Evolutionary conservation across 2,329 filamentous ascomycete genomes (phyloP).

Genomic region (Gaeumannomyces tritici): DNA sequence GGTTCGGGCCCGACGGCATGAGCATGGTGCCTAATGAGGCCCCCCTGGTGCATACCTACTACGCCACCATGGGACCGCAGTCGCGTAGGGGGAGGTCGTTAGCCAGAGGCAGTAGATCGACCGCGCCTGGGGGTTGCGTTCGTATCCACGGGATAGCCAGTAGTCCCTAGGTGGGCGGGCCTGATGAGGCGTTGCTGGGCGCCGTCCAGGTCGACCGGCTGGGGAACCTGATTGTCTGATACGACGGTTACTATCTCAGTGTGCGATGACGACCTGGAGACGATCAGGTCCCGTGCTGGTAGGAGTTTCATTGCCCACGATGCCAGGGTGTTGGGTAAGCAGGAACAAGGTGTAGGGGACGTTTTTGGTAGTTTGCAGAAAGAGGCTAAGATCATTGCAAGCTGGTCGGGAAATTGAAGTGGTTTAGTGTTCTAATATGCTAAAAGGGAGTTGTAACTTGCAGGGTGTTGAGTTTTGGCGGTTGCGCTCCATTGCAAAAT

Average conservation of each 20-base stretch:
- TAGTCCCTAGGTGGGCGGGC: slow-evolving; percentile 19
- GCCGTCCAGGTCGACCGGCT: slow-evolving; percentile 15
- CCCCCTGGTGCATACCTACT: slow-evolving; percentile 19
- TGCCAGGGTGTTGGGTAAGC: background rate
- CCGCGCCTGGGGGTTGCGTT: slow-evolving; percentile 12
- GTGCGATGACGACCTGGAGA: slow-evolving; percentile 15
- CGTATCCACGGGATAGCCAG: slow-evolving; percentile 17
- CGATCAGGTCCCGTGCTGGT: slow-evolving; percentile 15
- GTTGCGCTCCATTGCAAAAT: too few species aligned
- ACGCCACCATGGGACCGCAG: slow-evolving; percentile 18
- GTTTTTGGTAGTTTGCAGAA: too few species aligned
- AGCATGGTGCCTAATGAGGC: slow-evolving; percentile 19
- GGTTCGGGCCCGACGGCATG: slow-evolving; percentile 18
- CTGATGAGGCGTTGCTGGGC: slow-evolving; percentile 15
- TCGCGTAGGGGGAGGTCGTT: slow-evolving; percentile 14
- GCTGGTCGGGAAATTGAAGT: too few species aligned
- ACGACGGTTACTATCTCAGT: slow-evolving; percentile 17
- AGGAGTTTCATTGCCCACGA: slow-evolving; percentile 16
- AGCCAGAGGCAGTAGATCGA: slow-evolving; percentile 15
- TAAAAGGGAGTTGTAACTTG: too few species aligned
- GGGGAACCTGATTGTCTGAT: slow-evolving; percentile 17
- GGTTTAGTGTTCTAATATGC: too few species aligned
- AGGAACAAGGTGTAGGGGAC: background rate
- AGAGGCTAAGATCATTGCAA: too few species aligned
- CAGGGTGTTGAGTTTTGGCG: too few species aligned